Evolutionary conservation across 768 basidiomycete genomes (phyloP), one percentile per base, ranked within the genome.

Genomic region (Polyporus arcularius): DNA sequence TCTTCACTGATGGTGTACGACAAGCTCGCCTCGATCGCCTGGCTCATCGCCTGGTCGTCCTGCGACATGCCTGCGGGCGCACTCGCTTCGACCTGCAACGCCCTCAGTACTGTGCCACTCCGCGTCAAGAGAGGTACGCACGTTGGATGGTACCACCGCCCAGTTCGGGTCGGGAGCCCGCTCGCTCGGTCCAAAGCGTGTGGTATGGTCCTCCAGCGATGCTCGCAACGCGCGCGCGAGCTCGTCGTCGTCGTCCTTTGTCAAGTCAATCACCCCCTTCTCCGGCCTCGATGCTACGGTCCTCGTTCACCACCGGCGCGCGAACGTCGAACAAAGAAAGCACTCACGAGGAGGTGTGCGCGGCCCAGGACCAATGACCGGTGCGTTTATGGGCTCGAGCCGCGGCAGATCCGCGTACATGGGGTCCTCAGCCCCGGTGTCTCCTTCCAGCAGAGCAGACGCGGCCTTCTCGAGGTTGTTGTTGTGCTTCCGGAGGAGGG

Each of bases 21-120:
- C 57, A 90, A 74, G 70, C 88, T 90, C 4, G 85, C 88, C 72
- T 87, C 82, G 45, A 92, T 89, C 0, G 88, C 90, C 30, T 85
- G 84, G 65, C 82, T 85, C 72, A 91, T 74, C 39, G 78, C 79
- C 50, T 85, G 82, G 45, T 89, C 81, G n/a, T 88, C 86, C 26
- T 79, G 79, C 2, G 78, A 78, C 21, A 81, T 62, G n/a, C 67
- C 72, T 2, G 50, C 48, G 2, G 40, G 74, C 35, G 74, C 62
- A 18, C 55, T 71, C 56, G 62, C 69, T 58, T 71, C 72, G 52
- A 70, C 74, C 79, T 78, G 70, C 21, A 21, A 51, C 53, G 65
- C 49, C 55, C 46, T 48, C 46, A 35, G 46, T 28, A 21, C 26
- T 18, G 11, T 16, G 15, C 8, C 15, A 16, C 43, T 9, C 43